Percentiles rank a stretch among this genome's conserved stretches.
phyloP scores from a whole-genome alignment of 179 eudicot genomes.

The Patellifolia procumbens region DNA sequence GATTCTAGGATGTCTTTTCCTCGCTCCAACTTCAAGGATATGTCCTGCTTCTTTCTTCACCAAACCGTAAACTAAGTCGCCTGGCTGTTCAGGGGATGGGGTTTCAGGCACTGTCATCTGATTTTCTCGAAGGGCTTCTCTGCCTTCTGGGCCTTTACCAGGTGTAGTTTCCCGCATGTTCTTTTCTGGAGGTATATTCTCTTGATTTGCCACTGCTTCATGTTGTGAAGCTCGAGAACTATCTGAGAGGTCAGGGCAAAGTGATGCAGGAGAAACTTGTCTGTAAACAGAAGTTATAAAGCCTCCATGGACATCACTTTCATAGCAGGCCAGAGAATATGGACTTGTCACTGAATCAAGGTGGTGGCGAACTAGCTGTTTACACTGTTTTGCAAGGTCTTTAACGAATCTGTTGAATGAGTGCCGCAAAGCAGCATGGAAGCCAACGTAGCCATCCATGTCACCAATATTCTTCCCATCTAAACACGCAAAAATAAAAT shows the following conservation, averaged over 20 bases:
- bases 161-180: slow-evolving; percentile 73
- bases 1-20: slow-evolving; percentile 73
- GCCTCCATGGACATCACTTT: slow-evolving; percentile 48
- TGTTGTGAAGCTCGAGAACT: slow-evolving; percentile 37
- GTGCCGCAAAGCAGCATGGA: slow-evolving; percentile 87
- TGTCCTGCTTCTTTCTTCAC: slow-evolving; percentile 82
- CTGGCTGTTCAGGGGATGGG: slow-evolving; percentile 94
- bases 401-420: slow-evolving; percentile 73
- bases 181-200: slow-evolving; percentile 78
- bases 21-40: slow-evolving; percentile 71
- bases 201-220: slow-evolving; percentile 59
- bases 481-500: slow-evolving; percentile 24
- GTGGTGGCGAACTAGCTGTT: slow-evolving; percentile 86
- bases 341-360: slow-evolving; percentile 99
- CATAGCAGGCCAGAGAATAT: slow-evolving; percentile 84
- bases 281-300: slow-evolving; percentile 35
- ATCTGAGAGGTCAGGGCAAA: slow-evolving; percentile 73
- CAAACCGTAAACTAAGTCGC: slow-evolving; percentile 54
- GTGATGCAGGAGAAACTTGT: slow-evolving; percentile 52
- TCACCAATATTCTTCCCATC: slow-evolving; percentile 70
- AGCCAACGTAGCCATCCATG: slow-evolving; percentile 94
- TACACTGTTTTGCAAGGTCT: slow-evolving; percentile 83
- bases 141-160: slow-evolving; percentile 65
- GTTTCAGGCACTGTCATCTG: slow-evolving; percentile 95
- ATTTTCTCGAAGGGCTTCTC: slow-evolving; percentile 67